Evolutionary conservation across 2,329 filamentous ascomycete genomes (phyloP).

Genomic region (Rutstroemia sp.): DNA sequence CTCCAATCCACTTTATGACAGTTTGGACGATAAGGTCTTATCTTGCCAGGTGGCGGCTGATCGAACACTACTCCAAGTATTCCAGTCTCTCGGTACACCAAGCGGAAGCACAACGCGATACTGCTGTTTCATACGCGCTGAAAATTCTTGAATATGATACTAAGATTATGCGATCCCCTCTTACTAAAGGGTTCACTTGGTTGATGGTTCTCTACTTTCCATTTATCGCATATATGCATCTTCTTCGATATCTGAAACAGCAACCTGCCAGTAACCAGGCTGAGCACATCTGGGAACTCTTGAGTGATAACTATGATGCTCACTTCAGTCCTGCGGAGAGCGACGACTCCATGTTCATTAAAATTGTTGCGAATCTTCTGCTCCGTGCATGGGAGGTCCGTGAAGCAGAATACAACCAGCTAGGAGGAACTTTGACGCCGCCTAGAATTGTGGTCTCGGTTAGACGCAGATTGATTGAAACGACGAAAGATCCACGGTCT

Average conservation of each 20-base stretch:
- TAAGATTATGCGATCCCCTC: constrained; percentile 24
- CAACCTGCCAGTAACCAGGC: constrained; percentile 21
- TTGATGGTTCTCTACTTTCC: constrained; percentile 27
- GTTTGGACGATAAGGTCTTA: constrained; percentile 22
- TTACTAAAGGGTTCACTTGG: constrained; percentile 28
- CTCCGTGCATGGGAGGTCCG: constrained; percentile 24
- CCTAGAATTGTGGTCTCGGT: constrained; percentile 22
- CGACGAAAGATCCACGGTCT: not conserved
- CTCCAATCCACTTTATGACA: constrained; percentile 31
- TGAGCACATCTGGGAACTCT: constrained; percentile 25
- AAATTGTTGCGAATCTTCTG: constrained; percentile 19
- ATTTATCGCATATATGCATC: constrained; percentile 29
- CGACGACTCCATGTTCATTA: constrained; percentile 13
- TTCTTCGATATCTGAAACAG: constrained; percentile 27
- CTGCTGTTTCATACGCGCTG: constrained; percentile 27
- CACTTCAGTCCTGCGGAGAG: constrained; percentile 12
- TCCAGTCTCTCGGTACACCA: constrained; percentile 17
- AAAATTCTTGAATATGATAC: constrained; percentile 30
- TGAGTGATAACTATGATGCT: constrained; percentile 24
- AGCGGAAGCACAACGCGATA: constrained; percentile 24
- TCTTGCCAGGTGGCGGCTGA: constrained; percentile 24
- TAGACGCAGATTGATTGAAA: constrained; percentile 13
- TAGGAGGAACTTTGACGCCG: constrained; percentile 13
- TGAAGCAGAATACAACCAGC: constrained; percentile 13
- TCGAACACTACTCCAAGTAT: constrained; percentile 22